Percentiles rank a stretch among this genome's conserved stretches.
phyloP scores from a whole-genome alignment of 495 filamentous ascomycete genomes.

The Podospora didyma region DNA sequence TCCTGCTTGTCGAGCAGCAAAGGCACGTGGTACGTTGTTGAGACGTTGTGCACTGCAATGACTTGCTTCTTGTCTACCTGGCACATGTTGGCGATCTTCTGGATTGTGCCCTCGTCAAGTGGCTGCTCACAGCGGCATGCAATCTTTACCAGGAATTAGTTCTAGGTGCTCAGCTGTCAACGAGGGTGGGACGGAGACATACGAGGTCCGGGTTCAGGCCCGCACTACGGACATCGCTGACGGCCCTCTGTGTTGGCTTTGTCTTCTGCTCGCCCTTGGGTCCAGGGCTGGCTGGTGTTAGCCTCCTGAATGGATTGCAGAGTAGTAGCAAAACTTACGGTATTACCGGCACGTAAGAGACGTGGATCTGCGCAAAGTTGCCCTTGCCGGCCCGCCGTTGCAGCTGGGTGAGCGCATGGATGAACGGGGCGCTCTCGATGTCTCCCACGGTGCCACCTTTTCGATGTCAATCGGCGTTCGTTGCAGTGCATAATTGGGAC shows the following conservation, averaged over 20 bases:
- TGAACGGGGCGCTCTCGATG: conserved; percentile 86
- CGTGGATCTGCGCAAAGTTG: conserved; percentile 85
- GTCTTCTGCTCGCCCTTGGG: conserved; percentile 83
- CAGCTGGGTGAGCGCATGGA: conserved; percentile 81
- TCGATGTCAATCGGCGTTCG: background rate
- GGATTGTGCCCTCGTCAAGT: conserved; percentile 67
- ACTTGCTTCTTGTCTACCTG: conserved; percentile 79
- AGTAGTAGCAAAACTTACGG: background rate
- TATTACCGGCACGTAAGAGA: conserved; percentile 69
- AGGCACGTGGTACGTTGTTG: conserved; percentile 87
- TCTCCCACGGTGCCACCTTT: conserved; percentile 52
- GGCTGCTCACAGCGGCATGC: conserved; percentile 82
- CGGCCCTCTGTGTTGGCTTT: conserved; percentile 90
- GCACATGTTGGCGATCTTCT: conserved; percentile 86
- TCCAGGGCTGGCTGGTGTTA: background rate
- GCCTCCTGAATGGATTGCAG: no score
- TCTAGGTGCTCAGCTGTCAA: background rate
- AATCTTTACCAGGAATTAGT: conserved; percentile 48
- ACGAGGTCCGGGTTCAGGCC: conserved; percentile 83
- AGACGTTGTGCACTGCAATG: conserved; percentile 78
- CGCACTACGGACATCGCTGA: conserved; percentile 72
- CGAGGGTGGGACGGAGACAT: conserved; percentile 15
- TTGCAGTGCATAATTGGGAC: conserved; percentile 1
- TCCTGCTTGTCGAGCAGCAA: conserved; percentile 79
- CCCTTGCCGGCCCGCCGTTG: conserved; percentile 64